A percentile compares a stretch with the other conserved stretches of the same genome.
phyloP scores from a whole-genome alignment of 805 yeast genomes.

The Hanseniaspora hatyaiensis region DNA sequence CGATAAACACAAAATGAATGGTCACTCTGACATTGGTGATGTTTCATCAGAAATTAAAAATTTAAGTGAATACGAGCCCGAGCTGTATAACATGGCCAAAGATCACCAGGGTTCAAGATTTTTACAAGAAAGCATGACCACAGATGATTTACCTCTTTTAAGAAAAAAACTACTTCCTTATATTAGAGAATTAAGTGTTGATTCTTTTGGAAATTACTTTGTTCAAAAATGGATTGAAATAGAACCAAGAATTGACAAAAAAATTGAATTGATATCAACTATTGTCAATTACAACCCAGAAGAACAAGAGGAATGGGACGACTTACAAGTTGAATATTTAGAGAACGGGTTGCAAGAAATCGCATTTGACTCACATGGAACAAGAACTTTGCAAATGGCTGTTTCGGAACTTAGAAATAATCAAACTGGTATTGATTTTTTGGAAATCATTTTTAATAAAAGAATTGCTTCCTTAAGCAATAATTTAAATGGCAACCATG shows the following conservation, averaged over 20 bases:
- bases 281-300: neutral
- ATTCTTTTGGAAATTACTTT: slow-evolving; percentile 94
- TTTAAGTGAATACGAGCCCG: slow-evolving; percentile 51
- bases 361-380: slow-evolving; percentile 90
- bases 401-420: slow-evolving; percentile 63
- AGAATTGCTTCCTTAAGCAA: slow-evolving; percentile 71
- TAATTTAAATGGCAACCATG: slow-evolving; percentile 94
- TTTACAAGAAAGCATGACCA: slow-evolving; percentile 74
- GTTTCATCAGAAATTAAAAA: neutral
- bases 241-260: slow-evolving; percentile 21
- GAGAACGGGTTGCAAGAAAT: slow-evolving; percentile 33
- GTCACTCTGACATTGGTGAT: neutral
- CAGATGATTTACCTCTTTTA: slow-evolving; percentile 49
- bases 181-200: slow-evolving; percentile 79
- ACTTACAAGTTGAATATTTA: slow-evolving; percentile 33
- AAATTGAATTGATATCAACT: neutral
- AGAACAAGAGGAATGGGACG: neutral
- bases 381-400: slow-evolving; percentile 84
- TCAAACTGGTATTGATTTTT: slow-evolving; percentile 56
- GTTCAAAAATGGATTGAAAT: slow-evolving; percentile 82
- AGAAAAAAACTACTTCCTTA: slow-evolving; percentile 69
- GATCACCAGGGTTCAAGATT: slow-evolving; percentile 96
- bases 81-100: slow-evolving; percentile 69
- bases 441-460: slow-evolving; percentile 48
- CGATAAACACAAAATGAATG: neutral